phyloP scores from a whole-genome alignment of 108 stramenopile species.

The Fragilariopsis cylindrus region DNA sequence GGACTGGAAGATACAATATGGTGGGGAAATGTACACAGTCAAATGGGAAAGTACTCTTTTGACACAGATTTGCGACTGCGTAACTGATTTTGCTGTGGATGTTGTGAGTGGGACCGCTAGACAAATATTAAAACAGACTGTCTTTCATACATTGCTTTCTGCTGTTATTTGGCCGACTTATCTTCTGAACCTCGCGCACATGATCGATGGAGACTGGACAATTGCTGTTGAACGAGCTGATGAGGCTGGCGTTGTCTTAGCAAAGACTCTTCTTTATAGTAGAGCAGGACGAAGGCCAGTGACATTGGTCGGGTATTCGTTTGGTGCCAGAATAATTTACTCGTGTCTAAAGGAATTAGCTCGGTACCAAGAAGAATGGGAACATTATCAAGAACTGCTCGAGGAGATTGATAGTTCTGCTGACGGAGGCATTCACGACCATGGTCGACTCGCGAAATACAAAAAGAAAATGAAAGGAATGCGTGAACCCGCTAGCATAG shows the following conservation, averaged over 20 bases:
- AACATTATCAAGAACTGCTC: constrained; percentile 53
- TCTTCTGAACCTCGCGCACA: constrained; percentile 73
- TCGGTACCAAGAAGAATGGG: constrained; percentile 78
- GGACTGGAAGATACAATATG: constrained; percentile 75
- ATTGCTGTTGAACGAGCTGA: constrained; percentile 89
- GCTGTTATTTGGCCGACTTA: constrained; percentile 77
- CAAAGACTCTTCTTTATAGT: constrained; percentile 80
- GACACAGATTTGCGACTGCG: constrained; percentile 75
- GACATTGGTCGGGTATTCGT: constrained; percentile 90
- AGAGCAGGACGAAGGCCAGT: constrained; percentile 90
- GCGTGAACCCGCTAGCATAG: constrained; percentile 82
- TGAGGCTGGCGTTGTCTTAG: constrained; percentile 88
- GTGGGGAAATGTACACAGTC: constrained; percentile 83
- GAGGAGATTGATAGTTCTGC: constrained; percentile 17
- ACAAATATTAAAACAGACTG: constrained; percentile 79
- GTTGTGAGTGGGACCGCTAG: constrained; percentile 66
- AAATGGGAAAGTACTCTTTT: constrained; percentile 78
- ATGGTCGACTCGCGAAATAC: constrained; percentile 28
- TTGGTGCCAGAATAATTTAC: constrained; percentile 95
- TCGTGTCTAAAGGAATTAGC: constrained; percentile 90
- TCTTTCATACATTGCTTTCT: constrained; percentile 72
- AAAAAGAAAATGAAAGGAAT: constrained; percentile 46
- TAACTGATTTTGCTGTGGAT: constrained; percentile 75
- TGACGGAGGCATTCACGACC: constrained; percentile 9
- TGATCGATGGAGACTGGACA: constrained; percentile 92